Evolutionary conservation across 441 rosid genomes (phyloP).

Genomic region (Hura crepitans): DNA sequence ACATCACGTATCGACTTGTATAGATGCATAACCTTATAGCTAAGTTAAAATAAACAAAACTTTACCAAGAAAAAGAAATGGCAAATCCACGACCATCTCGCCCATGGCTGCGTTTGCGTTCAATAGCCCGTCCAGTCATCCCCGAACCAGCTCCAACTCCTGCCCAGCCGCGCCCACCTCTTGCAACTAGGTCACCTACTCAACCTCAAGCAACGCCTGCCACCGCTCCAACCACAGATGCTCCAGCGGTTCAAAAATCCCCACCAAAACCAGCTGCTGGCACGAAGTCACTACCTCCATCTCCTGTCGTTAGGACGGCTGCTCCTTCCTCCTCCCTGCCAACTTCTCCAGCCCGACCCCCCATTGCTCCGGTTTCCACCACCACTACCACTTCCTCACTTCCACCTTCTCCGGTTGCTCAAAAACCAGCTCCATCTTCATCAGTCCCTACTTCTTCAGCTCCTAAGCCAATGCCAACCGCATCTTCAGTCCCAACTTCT

Average conservation of each 20-base stretch:
- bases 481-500: constrained; percentile 23
- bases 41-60: neutral
- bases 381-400: constrained; percentile 16
- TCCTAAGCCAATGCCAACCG: constrained; percentile 19
- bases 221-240: neutral
- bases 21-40: constrained; percentile 1
- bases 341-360: constrained; percentile 24
- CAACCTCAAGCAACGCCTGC: constrained; percentile 30
- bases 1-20: neutral
- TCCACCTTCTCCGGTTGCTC: constrained; percentile 21
- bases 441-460: constrained; percentile 29
- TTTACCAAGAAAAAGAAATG: neutral
- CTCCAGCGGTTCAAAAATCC: constrained; percentile 30
- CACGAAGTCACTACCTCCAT: constrained; percentile 14
- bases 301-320: constrained; percentile 24
- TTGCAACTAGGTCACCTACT: neutral
- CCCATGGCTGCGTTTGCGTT: constrained; percentile 54
- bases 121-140: constrained; percentile 37
- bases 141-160: constrained; percentile 2
- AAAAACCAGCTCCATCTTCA: constrained; percentile 16
- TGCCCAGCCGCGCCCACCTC: neutral
- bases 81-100: constrained; percentile 41
- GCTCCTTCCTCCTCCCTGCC: constrained; percentile 31
- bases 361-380: neutral
- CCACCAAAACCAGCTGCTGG: constrained; percentile 1